These are phyloP conservation scores for Zymoseptoria brevis DNA, from an alignment of 2,329 filamentous ascomycete species.

Conservation along the genomic window DNA sequence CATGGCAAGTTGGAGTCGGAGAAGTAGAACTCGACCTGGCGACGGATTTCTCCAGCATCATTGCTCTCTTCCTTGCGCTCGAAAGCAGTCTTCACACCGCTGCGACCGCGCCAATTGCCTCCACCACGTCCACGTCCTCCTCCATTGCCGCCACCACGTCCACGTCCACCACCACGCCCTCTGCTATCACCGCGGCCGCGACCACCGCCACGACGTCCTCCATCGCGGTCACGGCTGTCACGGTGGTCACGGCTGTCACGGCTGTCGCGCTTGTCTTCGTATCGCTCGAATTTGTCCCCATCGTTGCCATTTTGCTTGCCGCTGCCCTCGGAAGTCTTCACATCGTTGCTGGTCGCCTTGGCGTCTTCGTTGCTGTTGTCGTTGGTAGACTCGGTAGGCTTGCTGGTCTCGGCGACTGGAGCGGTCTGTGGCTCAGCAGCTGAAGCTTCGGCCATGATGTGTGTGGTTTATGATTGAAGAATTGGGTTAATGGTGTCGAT, in stretches of 20 bases:
- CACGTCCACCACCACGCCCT: conserved; percentile 6
- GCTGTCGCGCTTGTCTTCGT: conserved; percentile 1
- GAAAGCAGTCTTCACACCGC: conserved; percentile 22
- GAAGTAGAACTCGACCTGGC: conserved; percentile 96
- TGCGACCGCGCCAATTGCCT: conserved; percentile 6
- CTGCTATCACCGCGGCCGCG: conserved; percentile 12
- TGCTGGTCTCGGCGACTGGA: conserved; percentile 6
- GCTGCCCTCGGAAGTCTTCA: conserved; percentile 8
- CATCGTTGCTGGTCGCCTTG: conserved; percentile 11
- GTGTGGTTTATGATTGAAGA: conserved; percentile 1
- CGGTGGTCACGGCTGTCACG: conserved; percentile 15
- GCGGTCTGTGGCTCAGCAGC: conserved; percentile 15
- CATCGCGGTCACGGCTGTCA: conserved; percentile 10
- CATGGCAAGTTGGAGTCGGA: conserved; percentile 80
- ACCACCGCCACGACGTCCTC: conserved; percentile 6
- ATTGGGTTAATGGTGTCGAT: background rate
- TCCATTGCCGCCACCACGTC: conserved; percentile 7
- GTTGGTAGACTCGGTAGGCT: conserved; percentile 11
- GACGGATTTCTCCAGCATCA: conserved; percentile 73
- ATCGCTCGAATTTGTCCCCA: conserved; percentile 13
- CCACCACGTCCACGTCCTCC: conserved; percentile 11
- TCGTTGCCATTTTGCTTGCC: conserved; percentile 12
- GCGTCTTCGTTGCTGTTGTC: conserved; percentile 14
- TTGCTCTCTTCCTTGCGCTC: conserved; percentile 57
- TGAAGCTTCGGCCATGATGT: conserved; percentile 17